These are phyloP conservation scores for Garcia nutans DNA, from an alignment of 345 rosid genomes.

Conservation along the genomic window DNA sequence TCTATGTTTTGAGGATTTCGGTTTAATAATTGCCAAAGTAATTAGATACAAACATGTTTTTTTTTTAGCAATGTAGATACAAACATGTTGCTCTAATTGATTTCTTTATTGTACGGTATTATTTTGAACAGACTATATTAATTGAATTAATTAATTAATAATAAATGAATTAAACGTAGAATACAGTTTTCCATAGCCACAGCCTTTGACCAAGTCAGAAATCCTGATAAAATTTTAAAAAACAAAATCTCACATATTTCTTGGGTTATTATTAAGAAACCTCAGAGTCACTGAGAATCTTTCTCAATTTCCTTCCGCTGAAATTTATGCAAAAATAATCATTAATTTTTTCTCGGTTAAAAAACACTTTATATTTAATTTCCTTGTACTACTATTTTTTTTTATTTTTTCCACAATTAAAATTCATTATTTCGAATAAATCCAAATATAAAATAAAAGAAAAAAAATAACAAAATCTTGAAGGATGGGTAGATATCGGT, in stretches of 20 bases:
- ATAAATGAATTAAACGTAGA: background rate
- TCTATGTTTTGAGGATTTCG: background rate
- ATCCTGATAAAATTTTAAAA: background rate
- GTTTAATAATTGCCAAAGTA: background rate
- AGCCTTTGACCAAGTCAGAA: conserved; percentile 37
- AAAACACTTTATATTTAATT: background rate
- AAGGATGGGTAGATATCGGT: conserved; percentile 43
- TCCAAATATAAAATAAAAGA: background rate
- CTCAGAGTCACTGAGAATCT: conserved; percentile 32
- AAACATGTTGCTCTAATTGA: background rate
- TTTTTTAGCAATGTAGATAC: too few relatives aligned
- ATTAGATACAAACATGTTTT: background rate
- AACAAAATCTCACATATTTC: conserved; percentile 1
- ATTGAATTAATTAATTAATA: too few relatives aligned
- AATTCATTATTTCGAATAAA: too few relatives aligned
- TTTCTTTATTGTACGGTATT: background rate
- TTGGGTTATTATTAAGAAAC: conserved; percentile 31
- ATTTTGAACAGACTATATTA: too few relatives aligned
- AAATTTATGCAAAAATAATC: conserved; percentile 15
- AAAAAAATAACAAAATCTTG: background rate
- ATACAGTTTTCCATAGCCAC: background rate
- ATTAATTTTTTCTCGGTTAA: conserved; percentile 10
- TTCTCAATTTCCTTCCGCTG: conserved; percentile 22
- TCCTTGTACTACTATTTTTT: background rate
- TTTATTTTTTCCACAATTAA: background rate